Conservation (phyloP, 2,329 filamentous ascomycete species). For the Albophoma yamanashiensis region DNA sequence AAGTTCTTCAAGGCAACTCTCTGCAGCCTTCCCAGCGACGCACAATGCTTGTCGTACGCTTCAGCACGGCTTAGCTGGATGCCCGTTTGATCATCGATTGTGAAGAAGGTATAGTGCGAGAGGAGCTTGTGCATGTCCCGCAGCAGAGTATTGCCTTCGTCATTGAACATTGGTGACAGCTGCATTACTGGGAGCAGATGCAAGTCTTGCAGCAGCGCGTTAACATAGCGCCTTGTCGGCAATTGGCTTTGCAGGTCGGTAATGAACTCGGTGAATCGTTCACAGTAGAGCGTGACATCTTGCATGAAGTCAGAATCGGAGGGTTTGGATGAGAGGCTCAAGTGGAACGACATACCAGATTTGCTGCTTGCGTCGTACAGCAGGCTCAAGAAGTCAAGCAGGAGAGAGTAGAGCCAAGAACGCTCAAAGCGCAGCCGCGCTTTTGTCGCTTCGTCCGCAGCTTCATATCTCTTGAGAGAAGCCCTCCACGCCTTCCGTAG, state of each 20-base stretch:
- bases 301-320: conserved; percentile 10
- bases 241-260: conserved; percentile 87
- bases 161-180: conserved; percentile 67
- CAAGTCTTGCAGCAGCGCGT: conserved; percentile 75
- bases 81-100: conserved; percentile 84
- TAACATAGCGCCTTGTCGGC: conserved; percentile 88
- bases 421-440: conserved; percentile 80
- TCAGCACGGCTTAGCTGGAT: conserved; percentile 61
- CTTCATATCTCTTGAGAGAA: conserved; percentile 74
- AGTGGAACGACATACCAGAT: conserved; percentile 23
- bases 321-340: neutral
- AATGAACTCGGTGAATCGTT: conserved; percentile 86
- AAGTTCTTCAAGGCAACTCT: conserved; percentile 69
- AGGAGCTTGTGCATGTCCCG: conserved; percentile 74
- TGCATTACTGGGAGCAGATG: conserved; percentile 70
- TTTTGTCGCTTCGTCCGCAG: conserved; percentile 69
- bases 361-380: conserved; percentile 50
- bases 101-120: conserved; percentile 77
- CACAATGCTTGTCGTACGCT: conserved; percentile 72
- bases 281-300: conserved; percentile 72
- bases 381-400: conserved; percentile 70
- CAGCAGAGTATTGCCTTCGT: conserved; percentile 64
- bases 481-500: conserved; percentile 87
- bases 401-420: conserved; percentile 81
- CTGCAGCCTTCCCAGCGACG: conserved; percentile 67